A percentile compares a stretch with the other conserved stretches of the same genome.
Conservation (phyloP, 202 grass and related monocot genomes). For the Zoysia matrella region DNA sequence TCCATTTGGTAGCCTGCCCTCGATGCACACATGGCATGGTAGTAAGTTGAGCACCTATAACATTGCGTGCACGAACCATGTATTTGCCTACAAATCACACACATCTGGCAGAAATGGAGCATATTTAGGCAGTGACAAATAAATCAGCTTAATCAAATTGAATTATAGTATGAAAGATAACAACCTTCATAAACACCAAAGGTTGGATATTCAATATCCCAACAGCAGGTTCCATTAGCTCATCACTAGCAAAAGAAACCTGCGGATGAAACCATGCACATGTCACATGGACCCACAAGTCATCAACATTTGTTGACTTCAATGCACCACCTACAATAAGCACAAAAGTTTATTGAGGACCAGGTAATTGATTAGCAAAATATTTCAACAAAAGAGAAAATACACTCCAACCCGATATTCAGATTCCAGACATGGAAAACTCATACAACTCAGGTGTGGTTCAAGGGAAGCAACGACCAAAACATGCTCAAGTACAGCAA, state of each 20-base stretch:
- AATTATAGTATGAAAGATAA: constrained; percentile 42
- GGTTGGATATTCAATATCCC: constrained; percentile 89
- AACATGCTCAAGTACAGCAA: constrained; percentile 3
- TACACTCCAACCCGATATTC: constrained; percentile 5
- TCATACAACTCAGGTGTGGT: constrained; percentile 17
- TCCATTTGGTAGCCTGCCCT: constrained; percentile 95
- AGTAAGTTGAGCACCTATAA: constrained; percentile 94
- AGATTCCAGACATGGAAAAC: constrained; percentile 25
- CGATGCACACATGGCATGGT: constrained; percentile 99
- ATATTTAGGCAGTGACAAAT: constrained; percentile 31
- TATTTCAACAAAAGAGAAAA: constrained; percentile 22
- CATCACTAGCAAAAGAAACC: constrained; percentile 92
- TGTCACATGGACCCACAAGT: constrained; percentile 91
- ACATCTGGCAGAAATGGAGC: constrained; percentile 69
- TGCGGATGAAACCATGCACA: constrained; percentile 99
- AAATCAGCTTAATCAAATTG: constrained; percentile 29
- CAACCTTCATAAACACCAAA: constrained; percentile 90
- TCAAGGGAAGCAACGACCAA: not conserved
- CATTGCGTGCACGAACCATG: constrained; percentile 98
- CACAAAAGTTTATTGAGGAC: constrained; percentile 39
- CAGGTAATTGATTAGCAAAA: constrained; percentile 28
- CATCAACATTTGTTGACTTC: constrained; percentile 91
- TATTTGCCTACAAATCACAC: constrained; percentile 97
- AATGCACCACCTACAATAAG: constrained; percentile 79
- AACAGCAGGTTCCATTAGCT: constrained; percentile 95